Base-by-base conservation (phyloP, 495 filamentous ascomycete species). In the Aspergillus carlsbadensis region DNA sequence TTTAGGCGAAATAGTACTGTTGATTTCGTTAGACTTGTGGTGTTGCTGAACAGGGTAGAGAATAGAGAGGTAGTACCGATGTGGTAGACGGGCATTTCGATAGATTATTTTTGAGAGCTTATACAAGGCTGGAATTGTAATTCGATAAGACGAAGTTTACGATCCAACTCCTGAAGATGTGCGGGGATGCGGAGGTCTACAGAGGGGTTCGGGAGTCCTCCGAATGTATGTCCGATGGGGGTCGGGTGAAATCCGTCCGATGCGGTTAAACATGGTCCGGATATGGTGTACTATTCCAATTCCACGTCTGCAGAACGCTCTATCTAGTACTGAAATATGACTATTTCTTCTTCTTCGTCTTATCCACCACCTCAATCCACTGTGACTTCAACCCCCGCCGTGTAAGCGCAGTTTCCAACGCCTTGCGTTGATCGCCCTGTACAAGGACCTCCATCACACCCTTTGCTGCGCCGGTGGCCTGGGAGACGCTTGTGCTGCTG, bases 381-480 rank as follows among this genome's bases (percentile, higher is more conserved):
- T 79, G 75, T 44, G 67, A 70, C 45, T 67, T 71, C 35, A 90
- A 64, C 1, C 87, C 87, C 42, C 85, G 77, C 63, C 76, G 80
- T 47, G 79, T 75, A 61, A 90, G 68, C 31, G 84, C 86, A 62
- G 75, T 81, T 31, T 84, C 70, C 34, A 90, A 74, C 4, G 75
- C 81, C 54, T 81, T 78, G 36, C 78, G 77, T 71, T 89, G 86
- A 57, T 85, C 84, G 7, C 87, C 87, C 64, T 90, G 87, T 2
- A 89, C 80, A 70, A 85, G 71, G 33, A 90, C 79, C 67, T 90
- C 87, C 83, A 87, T 84, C 0, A 87, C 73, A 2, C 82, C 82
- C 62, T 81, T 81, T 56, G 85, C 80, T 11, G 83, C 83, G 5
- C 86, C 87, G 8, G 70, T 74, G 42, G 86, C 70, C 61, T 85